phyloP scores from a whole-genome alignment of 257 asterid genomes.

The Solanum bulbocastanum region DNA sequence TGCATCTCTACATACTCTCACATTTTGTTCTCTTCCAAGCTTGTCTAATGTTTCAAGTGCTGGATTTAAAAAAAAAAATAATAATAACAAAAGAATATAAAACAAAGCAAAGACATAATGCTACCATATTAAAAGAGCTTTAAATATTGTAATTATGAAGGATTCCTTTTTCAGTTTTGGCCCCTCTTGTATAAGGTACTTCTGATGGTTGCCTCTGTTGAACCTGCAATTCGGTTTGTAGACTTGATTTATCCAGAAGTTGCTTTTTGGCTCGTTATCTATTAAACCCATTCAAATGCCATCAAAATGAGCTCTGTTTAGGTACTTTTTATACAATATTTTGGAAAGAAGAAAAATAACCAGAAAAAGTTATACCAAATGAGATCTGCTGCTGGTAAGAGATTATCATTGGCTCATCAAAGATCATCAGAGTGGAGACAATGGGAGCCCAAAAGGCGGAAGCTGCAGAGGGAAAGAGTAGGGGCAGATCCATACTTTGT shows the following conservation, averaged over 20 bases:
- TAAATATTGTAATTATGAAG: background rate
- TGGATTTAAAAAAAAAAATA: no score
- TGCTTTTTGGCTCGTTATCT: background rate
- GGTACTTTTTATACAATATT: background rate
- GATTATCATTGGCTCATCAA: background rate
- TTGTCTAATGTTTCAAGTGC: background rate
- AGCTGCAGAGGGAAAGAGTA: background rate
- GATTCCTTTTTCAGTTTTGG: background rate
- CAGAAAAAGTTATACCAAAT: background rate
- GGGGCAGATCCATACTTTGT: background rate
- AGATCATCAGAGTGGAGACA: background rate
- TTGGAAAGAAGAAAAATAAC: background rate
- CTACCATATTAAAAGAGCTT: background rate
- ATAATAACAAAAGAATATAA: background rate
- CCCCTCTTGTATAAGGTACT: background rate
- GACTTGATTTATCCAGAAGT: background rate
- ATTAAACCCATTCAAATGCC: background rate
- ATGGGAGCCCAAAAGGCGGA: background rate
- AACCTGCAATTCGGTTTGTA: background rate
- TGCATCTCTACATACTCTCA: slow-evolving; percentile 6
- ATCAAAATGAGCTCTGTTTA: background rate
- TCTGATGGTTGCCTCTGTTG: background rate
- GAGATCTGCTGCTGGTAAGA: background rate
- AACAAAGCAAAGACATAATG: background rate
- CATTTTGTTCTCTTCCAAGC: background rate